Evolutionary conservation across 2,329 filamentous ascomycete genomes (phyloP).

Genomic region (Volutella citrinella): DNA sequence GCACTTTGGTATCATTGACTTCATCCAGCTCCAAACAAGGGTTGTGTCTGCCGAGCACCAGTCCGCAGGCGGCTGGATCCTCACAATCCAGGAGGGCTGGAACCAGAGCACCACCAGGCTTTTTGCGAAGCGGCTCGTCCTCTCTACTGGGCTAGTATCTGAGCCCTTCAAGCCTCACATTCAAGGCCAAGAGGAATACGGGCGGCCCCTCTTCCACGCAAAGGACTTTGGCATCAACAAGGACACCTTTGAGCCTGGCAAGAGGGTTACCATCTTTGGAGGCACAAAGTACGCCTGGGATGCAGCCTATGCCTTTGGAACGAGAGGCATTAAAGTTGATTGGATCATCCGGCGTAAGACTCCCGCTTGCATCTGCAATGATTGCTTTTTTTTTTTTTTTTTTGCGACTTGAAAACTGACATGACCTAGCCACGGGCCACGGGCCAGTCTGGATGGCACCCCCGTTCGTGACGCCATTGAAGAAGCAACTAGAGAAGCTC

Average conservation of each 20-base stretch:
- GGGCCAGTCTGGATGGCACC: conserved; percentile 53
- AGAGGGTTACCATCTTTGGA: conserved; percentile 46
- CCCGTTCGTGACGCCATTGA: conserved; percentile 57
- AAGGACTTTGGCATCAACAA: conserved; percentile 35
- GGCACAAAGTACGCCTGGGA: conserved; percentile 58
- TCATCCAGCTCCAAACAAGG: conserved; percentile 45
- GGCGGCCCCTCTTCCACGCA: conserved; percentile 38
- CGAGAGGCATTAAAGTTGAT: conserved; percentile 45
- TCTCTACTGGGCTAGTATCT: conserved; percentile 48
- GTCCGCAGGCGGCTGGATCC: conserved; percentile 8
- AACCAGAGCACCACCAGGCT: too few species aligned
- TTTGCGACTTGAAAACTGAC: too few species aligned
- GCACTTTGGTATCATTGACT: conserved; percentile 45
- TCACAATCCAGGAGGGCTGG: too few species aligned
- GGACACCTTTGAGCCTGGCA: conserved; percentile 26
- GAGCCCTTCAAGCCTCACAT: conserved; percentile 38
- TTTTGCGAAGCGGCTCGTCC: conserved; percentile 36
- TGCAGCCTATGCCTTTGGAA: conserved; percentile 48
- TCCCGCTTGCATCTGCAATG: too few species aligned
- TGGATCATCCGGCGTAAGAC: conserved; percentile 50
- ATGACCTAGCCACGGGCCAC: conserved; percentile 42
- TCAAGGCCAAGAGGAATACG: conserved; percentile 33
- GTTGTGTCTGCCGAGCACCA: conserved; percentile 40
- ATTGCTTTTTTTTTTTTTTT: too few species aligned
- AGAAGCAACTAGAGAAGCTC: conserved; percentile 58